Percentiles rank a stretch among this genome's conserved stretches.
phyloP scores from a whole-genome alignment of 129 eudicot genomes.

The Tagetes patula region DNA sequence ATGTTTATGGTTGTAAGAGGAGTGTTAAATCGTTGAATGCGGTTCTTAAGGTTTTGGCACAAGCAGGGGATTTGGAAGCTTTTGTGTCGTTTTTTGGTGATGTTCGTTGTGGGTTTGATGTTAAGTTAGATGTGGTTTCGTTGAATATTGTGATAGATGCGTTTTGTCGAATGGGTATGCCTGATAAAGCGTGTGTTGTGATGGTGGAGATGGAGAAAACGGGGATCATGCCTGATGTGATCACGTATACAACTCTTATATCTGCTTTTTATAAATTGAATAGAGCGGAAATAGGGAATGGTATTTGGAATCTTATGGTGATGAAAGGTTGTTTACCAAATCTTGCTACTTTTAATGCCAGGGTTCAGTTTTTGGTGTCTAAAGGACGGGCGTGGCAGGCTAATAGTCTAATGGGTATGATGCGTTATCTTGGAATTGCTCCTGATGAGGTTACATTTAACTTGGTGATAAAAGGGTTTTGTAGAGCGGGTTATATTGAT shows the following conservation, averaged over 20 bases:
- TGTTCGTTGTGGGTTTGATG: slow-evolving; percentile 37
- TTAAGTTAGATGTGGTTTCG: slow-evolving; percentile 53
- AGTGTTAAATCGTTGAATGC: slow-evolving; percentile 79
- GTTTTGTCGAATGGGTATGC: slow-evolving; percentile 58
- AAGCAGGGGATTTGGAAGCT: slow-evolving; percentile 45
- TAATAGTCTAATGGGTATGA: slow-evolving; percentile 64
- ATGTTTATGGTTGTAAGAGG: slow-evolving; percentile 58
- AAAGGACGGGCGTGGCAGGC: slow-evolving; percentile 80
- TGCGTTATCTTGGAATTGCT: slow-evolving; percentile 45
- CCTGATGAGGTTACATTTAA: slow-evolving; percentile 84
- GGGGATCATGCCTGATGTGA: slow-evolving; percentile 69
- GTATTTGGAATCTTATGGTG: slow-evolving; percentile 87
- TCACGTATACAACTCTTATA: slow-evolving; percentile 71
- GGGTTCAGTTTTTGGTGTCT: slow-evolving; percentile 78
- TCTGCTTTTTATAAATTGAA: slow-evolving; percentile 59
- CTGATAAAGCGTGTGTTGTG: slow-evolving; percentile 58
- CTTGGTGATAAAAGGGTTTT: slow-evolving; percentile 86
- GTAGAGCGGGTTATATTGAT: slow-evolving; percentile 54
- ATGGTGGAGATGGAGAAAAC: slow-evolving; percentile 65
- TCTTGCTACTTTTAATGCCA: slow-evolving; percentile 76
- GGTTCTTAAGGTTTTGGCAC: slow-evolving; percentile 60
- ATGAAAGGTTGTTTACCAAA: slow-evolving; percentile 71
- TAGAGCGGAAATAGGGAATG: slow-evolving; percentile 61
- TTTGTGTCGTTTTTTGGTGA: slow-evolving; percentile 53
- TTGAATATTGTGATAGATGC: slow-evolving; percentile 72